These are phyloP conservation scores for Prunus armeniaca DNA, from an alignment of 306 rosid genomes.

Conservation along the genomic window DNA sequence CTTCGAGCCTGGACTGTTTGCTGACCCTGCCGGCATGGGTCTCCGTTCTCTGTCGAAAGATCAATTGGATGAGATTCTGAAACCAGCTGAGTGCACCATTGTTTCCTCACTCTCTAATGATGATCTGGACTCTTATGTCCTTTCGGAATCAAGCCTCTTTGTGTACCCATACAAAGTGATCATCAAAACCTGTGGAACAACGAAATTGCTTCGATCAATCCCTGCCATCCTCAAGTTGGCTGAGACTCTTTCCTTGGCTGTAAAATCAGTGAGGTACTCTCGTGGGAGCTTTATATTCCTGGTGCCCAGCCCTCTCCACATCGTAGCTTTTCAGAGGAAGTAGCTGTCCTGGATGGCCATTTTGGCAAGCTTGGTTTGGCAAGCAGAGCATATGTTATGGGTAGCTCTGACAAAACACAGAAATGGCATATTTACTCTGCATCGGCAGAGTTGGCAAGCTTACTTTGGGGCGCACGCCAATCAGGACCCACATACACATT, in stretches of 20 bases:
- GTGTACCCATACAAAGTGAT: slow-evolving; percentile 73
- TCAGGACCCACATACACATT: slow-evolving; percentile 54
- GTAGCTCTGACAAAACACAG: slow-evolving; percentile 49
- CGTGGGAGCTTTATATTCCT: slow-evolving; percentile 89
- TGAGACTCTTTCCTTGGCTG: slow-evolving; percentile 53
- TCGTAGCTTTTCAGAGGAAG: slow-evolving; percentile 77
- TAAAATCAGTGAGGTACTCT: slow-evolving; percentile 74
- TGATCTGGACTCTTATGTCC: slow-evolving; percentile 82
- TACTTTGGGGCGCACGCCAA: slow-evolving; percentile 28
- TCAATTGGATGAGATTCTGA: slow-evolving; percentile 76
- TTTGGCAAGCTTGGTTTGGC: slow-evolving; percentile 64
- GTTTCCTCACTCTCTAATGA: slow-evolving; percentile 77
- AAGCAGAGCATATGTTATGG: slow-evolving; percentile 72
- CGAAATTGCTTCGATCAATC: slow-evolving; percentile 77
- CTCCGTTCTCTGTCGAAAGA: slow-evolving; percentile 63
- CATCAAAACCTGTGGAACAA: slow-evolving; percentile 95
- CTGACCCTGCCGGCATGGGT: slow-evolving; percentile 71
- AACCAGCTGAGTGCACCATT: slow-evolving; percentile 89
- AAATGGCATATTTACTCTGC: slow-evolving; percentile 92
- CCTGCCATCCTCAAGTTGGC: slow-evolving; percentile 76
- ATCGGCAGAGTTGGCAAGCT: slow-evolving; percentile 32
- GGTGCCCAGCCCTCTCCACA: slow-evolving; percentile 85
- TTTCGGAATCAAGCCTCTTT: slow-evolving; percentile 91
- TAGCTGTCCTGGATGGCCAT: slow-evolving; percentile 63
- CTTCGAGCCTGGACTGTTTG: slow-evolving; percentile 55